Evolutionary conservation across 2,329 filamentous ascomycete genomes (phyloP), one percentile per base, ranked within the genome.

Genomic region (Aspergillus ustus): DNA sequence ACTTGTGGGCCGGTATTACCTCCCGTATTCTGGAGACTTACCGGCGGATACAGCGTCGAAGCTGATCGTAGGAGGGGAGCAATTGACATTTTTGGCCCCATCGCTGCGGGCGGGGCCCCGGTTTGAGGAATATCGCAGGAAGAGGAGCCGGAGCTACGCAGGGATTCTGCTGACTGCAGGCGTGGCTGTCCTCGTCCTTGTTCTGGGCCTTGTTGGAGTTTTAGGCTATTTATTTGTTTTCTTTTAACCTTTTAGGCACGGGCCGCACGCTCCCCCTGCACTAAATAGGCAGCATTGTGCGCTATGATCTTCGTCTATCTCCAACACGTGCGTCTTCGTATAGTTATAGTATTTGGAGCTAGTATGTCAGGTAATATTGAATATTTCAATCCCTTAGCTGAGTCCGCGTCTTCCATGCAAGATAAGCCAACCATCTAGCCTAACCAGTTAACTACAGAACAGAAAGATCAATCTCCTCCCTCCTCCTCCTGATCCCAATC

Each of bases 11-110:
- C 61, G 66, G 17, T 64, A 66, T 40, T 61, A 59, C 45, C 45
- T 62, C 22, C 66, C 66, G 5, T 59, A 65, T 46, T 46, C 57
- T 5, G 61, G 61, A 1, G 55, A 66, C 19, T 9, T 62, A 7
- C 52, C 61, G 7, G 65, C 60, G 13, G 50, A 66, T n/a, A 60
- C 52, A 40, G 61, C 63, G 19, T 66, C 65, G 8, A 59, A 60
- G 55, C n/a, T 55, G 25, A 59, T 67, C n/a, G 63, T 57, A 7
- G 52, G 45, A 17, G 60, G 59, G n/a, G 56, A 20, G 9, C 28
- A 57, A 37, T 43, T 57, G 45, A 11, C 5, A 3, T 57, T 57
- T 57, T 57, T 57, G 54, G 25, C 54, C 28, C 54, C 54, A 20
- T 57, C 54, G n/a, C 20, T 7, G 19, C 45, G 45, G 4, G 37